Conservation (phyloP, 2,329 filamentous ascomycete species). For the Ophioceras dolichostomum region DNA sequence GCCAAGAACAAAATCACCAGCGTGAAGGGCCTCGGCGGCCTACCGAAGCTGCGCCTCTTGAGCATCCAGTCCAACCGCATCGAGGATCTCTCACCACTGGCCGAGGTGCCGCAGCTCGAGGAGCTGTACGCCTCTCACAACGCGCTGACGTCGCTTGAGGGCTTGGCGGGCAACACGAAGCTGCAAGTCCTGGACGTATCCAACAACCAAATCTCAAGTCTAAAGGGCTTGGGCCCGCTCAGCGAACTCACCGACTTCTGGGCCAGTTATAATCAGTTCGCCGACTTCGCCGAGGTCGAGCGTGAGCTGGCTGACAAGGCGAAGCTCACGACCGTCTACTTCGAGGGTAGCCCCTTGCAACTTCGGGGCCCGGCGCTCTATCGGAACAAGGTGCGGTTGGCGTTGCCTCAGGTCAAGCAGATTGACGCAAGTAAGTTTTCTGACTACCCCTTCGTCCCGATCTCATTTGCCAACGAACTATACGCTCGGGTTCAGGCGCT, state of each 20-base stretch:
- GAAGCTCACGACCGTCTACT: slow-evolving; percentile 79
- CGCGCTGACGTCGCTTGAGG: slow-evolving; percentile 63
- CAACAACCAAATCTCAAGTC: slow-evolving; percentile 68
- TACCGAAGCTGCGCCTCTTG: slow-evolving; percentile 73
- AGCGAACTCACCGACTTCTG: slow-evolving; percentile 76
- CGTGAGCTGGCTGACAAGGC: slow-evolving; percentile 64
- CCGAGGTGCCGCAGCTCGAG: slow-evolving; percentile 63
- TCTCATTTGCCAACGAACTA: too few relatives aligned
- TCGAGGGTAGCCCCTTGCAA: slow-evolving; percentile 90
- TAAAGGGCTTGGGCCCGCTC: slow-evolving; percentile 59
- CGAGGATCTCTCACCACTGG: slow-evolving; percentile 62
- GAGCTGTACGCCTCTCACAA: slow-evolving; percentile 97
- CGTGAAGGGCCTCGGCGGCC: slow-evolving; percentile 60
- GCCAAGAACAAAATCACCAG: slow-evolving; percentile 94
- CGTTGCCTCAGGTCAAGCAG: slow-evolving; percentile 77
- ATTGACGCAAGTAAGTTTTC: slow-evolving; percentile 99
- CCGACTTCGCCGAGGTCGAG: slow-evolving; percentile 74
- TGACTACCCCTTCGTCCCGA: too few relatives aligned
- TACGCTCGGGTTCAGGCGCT: too few relatives aligned
- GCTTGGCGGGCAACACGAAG: slow-evolving; percentile 53
- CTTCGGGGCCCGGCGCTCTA: slow-evolving; percentile 69
- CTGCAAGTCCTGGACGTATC: slow-evolving; percentile 79
- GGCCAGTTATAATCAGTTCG: slow-evolving; percentile 80
- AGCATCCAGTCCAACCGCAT: slow-evolving; percentile 95
- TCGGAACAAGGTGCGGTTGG: slow-evolving; percentile 82